Percentiles rank a stretch among this genome's conserved stretches.
Conservation (phyloP, 139 green algal genomes). For the Klebsormidium nitens region DNA sequence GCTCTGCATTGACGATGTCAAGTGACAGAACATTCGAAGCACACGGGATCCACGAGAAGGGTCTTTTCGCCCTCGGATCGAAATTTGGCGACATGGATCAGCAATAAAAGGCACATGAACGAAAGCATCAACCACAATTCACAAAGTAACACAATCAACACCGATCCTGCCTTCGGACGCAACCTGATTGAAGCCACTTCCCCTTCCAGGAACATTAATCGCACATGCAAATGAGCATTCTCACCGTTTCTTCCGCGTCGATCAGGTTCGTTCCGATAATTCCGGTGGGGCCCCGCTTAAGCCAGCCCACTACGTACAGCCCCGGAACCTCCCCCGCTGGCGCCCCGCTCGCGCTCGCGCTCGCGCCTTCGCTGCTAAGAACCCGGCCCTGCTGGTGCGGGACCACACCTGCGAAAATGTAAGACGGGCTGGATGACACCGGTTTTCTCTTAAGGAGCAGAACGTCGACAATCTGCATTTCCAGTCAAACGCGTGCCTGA, state of each 20-base stretch:
- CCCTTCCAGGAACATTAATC: not conserved
- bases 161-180: not conserved
- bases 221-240: not conserved
- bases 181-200: not conserved
- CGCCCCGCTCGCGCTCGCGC: not conserved
- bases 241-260: constrained; percentile 45
- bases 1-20: too few relatives aligned
- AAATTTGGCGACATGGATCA: not conserved
- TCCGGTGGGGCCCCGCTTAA: constrained; percentile 44
- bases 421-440: too few relatives aligned
- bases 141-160: too few relatives aligned
- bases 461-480: too few relatives aligned
- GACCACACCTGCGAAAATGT: constrained; percentile 7
- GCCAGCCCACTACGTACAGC: constrained; percentile 47
- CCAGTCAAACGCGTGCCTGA: too few relatives aligned
- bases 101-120: not conserved
- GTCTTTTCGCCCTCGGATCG: not conserved
- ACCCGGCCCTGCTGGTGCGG: not conserved
- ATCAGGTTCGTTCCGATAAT: constrained; percentile 52
- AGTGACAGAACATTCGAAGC: too few relatives aligned
- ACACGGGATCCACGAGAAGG: too few relatives aligned
- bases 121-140: not conserved
- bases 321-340: constrained; percentile 15
- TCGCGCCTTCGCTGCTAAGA: not conserved
- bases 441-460: too few relatives aligned